Evolutionary conservation across 2,329 filamentous ascomycete genomes (phyloP), one percentile per base, ranked within the genome.

Genomic region (Chalaropsis ovoidea): DNA sequence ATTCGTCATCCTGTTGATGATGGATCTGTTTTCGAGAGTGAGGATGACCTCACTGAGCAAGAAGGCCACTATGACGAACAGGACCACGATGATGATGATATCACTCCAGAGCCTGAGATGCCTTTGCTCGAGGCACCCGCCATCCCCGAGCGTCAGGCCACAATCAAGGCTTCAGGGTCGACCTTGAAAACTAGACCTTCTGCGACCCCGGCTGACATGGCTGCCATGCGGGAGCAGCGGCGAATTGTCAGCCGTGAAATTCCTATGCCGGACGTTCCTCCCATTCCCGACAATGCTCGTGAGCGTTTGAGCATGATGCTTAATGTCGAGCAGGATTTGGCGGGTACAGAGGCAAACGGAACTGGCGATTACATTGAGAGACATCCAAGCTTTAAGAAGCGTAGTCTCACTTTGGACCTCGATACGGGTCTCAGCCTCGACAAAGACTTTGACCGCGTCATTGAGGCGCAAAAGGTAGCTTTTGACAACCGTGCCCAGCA

Each of bases 381-480:
- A 61, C 82, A 88, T 69, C 82, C 86, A 56, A 91, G 88, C 75
- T 85, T 91, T 70, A 87, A 91, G 75, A 88, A 90, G 71, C 83
- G 90, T 62, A 92, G 94, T 71, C 82, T 96, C 69, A 90, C 90
- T 7, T 78, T 95, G 70, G 85, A 89, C 72, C 86, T 91, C 69
- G 90, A 93, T 72, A 81, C 94, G 65, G 89, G 89, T 68, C 86
- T 95, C 69, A 93, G 90, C 69, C 82, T 97, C 58, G 90, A 95
- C 72, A 84, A 89, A 71, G 94, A 96, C 74, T 96, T 97, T 76
- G 91, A 97, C 72, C 85, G 93, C 68, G 89, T 97, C 65, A 95
- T 97, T 71, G 91, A 96, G 78, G 83, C 87, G 74, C 92, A 96
- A 88, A 97, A 97, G 91, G 92, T 96, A 82, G 79, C 80, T 77